phyloP scores from a whole-genome alignment of 805 yeast species.

The Lipomyces chichibuensis region DNA sequence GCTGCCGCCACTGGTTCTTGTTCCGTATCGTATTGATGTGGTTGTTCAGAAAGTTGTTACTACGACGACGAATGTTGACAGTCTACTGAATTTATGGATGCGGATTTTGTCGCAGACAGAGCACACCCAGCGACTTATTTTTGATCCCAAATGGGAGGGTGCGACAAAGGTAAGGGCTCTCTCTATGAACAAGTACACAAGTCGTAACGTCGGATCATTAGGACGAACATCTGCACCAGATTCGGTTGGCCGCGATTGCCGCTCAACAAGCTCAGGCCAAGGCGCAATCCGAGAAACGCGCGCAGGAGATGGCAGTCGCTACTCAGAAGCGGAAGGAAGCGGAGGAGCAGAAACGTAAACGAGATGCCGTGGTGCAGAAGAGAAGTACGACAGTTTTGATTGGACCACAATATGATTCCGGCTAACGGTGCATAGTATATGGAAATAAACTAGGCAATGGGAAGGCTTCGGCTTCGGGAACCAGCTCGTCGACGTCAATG shows the following conservation, averaged over 20 bases:
- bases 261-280: slow-evolving; percentile 22
- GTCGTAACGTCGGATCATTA: not conserved
- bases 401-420: not conserved
- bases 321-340: slow-evolving; percentile 10
- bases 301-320: slow-evolving; percentile 18
- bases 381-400: slow-evolving; percentile 16
- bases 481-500: not conserved
- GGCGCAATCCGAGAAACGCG: slow-evolving; percentile 21
- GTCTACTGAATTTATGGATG: slow-evolving; percentile 41
- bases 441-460: slow-evolving; percentile 26
- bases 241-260: slow-evolving; percentile 20
- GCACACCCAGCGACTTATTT: slow-evolving; percentile 40
- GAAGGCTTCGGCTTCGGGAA: not conserved
- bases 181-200: not conserved
- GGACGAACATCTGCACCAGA: slow-evolving; percentile 38
- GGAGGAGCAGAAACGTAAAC: slow-evolving; percentile 42
- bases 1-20: not conserved
- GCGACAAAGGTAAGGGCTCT: slow-evolving; percentile 31
- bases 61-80: slow-evolving; percentile 39
- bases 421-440: slow-evolving; percentile 16
- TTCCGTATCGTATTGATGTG: no score
- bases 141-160: slow-evolving; percentile 42
- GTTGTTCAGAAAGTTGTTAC: slow-evolving; percentile 25
- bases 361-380: slow-evolving; percentile 30
- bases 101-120: slow-evolving; percentile 43